Percentiles rank a stretch among this genome's conserved stretches.
Evolutionary conservation across 331 rosid species (phyloP).

Genomic region (Rhamnella rubrinervis): DNA sequence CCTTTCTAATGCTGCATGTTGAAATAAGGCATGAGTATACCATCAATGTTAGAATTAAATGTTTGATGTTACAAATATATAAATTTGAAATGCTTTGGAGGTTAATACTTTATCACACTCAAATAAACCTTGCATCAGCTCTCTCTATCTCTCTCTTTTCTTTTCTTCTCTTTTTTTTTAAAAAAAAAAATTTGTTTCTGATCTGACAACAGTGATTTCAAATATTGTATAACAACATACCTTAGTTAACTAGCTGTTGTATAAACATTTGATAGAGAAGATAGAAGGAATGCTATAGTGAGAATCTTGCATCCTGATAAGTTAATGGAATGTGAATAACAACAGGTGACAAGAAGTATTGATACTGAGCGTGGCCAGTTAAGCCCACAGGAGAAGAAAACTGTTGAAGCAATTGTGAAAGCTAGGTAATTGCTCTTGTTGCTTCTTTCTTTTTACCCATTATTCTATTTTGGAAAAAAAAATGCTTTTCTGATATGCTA

Average conservation of each 20-base stretch:
- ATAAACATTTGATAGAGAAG: neutral
- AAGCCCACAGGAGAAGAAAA: conserved; percentile 84
- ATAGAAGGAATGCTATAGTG: neutral
- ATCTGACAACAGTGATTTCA: neutral
- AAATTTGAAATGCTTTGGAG: too few species aligned
- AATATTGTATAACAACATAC: neutral
- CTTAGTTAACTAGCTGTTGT: neutral
- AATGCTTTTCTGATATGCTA: conserved; percentile 13
- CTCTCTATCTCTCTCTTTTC: neutral
- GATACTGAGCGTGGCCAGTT: conserved; percentile 72
- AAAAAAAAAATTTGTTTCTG: neutral
- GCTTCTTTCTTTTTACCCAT: conserved; percentile 11
- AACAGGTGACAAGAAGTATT: conserved; percentile 95
- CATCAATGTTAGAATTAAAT: too few species aligned
- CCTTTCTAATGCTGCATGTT: neutral
- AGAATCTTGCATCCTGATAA: conserved; percentile 6
- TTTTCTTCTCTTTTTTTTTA: too few species aligned
- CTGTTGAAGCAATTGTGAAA: conserved; percentile 89
- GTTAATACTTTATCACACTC: too few species aligned
- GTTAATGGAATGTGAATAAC: too few species aligned
- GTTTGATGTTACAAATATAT: too few species aligned
- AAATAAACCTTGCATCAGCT: too few species aligned
- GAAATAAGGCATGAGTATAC: too few species aligned
- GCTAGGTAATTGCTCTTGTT: conserved; percentile 61
- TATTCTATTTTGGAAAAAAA: neutral